A percentile compares a stretch with the other conserved stretches of the same genome.
These are phyloP conservation scores for Venturia aucupariae DNA, from an alignment of 2,329 filamentous ascomycete genomes.

Conservation along the genomic window DNA sequence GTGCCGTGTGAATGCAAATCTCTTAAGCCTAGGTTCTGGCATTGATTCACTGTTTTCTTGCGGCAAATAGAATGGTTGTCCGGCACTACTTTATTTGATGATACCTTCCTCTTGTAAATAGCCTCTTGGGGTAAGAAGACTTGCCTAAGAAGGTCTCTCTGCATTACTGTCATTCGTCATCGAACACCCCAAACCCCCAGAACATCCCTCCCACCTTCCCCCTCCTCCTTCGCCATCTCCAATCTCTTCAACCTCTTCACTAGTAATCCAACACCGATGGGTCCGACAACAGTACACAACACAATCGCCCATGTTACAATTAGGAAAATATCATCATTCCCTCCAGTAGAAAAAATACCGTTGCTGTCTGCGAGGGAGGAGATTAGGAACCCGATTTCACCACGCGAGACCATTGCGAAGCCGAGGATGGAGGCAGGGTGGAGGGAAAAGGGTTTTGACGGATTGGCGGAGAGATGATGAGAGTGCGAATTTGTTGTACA, in stretches of 20 bases:
- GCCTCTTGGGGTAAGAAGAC: too few species aligned
- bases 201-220: conserved; percentile 2
- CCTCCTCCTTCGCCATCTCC: background rate
- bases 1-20: too few species aligned
- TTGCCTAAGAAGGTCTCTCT: too few species aligned
- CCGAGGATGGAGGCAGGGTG: conserved; percentile 60
- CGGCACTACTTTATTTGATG: too few species aligned
- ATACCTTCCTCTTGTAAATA: too few species aligned
- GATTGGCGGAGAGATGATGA: conserved; percentile 10
- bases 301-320: conserved; percentile 49
- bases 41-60: too few species aligned
- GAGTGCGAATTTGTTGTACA: conserved; percentile 17
- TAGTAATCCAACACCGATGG: conserved; percentile 42
- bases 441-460: conserved; percentile 48
- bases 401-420: conserved; percentile 63
- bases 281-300: conserved; percentile 47
- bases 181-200: conserved; percentile 11
- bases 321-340: conserved; percentile 40
- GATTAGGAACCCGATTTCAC: conserved; percentile 73
- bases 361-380: conserved; percentile 54
- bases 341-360: conserved; percentile 35
- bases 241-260: conserved; percentile 22
- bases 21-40: too few species aligned
- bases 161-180: background rate
- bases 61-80: too few species aligned